Base-by-base conservation (phyloP, 2,329 filamentous ascomycete genomes). In the Didymella pinodella region DNA sequence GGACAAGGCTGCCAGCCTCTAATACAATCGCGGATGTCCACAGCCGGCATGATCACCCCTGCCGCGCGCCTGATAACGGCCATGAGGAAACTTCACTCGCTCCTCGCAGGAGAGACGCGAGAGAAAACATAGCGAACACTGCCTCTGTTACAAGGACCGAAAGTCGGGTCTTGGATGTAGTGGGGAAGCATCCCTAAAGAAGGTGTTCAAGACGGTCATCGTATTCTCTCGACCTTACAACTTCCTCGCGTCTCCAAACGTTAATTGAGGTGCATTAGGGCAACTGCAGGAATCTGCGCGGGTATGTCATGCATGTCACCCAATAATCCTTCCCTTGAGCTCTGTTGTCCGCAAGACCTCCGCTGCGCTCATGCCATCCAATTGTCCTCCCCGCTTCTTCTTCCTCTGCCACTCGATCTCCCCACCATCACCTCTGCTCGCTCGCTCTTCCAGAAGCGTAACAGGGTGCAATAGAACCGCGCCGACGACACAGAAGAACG, bases 401-500 rank as follows among this genome's bases (percentile, higher is more conserved):
- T 57, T 57, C 32, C 36, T 54, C n/a, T 31, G 51, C 57, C 57
- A 52, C 25, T 56, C 57, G 31, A 48, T 12, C 18, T 20, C 53
- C 22, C 62, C 53, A 36, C 43, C 55, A 43, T 46, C 53, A 46
- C 57, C 59, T 53, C 46, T 64, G 47, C 28, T 62, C 47, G 34
- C 62, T 16, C 45, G 53, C 56, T 70, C 66, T 48, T 70, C 68
- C 4, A 62, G 32, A 47, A 65, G 61, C 16, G 61, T 81, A 20
- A 87, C 69, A 7, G 85, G 85, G 70, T 78, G 81, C 18, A 84
- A 67, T 10, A 81, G 18, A 45, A 84, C 57, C 1, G 87, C 81
- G 0, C 86, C 87, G 1, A 90, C 1, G 1, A 90, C 78, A 65
- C 90, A 94, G 4, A 90, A 71, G 3, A 85, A 61, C 0, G 90